phyloP scores from a whole-genome alignment of 2,329 filamentous ascomycete species.

The Sclerotinia minor region DNA sequence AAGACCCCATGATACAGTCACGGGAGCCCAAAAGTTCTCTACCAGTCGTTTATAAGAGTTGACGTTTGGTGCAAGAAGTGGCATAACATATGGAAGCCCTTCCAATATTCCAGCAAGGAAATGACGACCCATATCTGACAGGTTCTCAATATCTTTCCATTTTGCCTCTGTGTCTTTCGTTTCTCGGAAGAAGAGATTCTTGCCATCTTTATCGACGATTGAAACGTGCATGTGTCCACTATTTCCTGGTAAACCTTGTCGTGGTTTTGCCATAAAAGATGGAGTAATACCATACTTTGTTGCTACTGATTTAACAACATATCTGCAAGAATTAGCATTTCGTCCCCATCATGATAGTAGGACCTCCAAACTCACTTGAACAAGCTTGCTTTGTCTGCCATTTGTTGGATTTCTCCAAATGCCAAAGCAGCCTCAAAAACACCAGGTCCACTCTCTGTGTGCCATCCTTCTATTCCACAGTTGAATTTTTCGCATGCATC shows the following conservation, averaged over 20 bases:
- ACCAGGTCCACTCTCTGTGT: slow-evolving; percentile 89
- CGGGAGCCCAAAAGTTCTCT: slow-evolving; percentile 98
- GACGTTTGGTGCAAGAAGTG: slow-evolving; percentile 86
- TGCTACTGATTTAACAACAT: slow-evolving; percentile 85
- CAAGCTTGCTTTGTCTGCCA: slow-evolving; percentile 87
- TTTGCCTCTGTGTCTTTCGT: slow-evolving; percentile 67
- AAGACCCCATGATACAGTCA: slow-evolving; percentile 94
- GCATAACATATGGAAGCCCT: slow-evolving; percentile 93
- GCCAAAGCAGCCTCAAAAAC: slow-evolving; percentile 95
- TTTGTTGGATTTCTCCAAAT: slow-evolving; percentile 81
- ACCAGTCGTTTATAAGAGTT: slow-evolving; percentile 98
- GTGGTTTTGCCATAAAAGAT: slow-evolving; percentile 98
- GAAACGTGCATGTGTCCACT: slow-evolving; percentile 96
- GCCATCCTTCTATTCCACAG: slow-evolving; percentile 89
- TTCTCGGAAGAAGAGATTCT: slow-evolving; percentile 80
- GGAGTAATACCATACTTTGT: slow-evolving; percentile 88
- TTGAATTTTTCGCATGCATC: slow-evolving; percentile 75
- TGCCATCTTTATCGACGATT: slow-evolving; percentile 73
- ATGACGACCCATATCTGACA: slow-evolving; percentile 87
- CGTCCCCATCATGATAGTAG: not conserved
- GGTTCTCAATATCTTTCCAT: slow-evolving; percentile 72
- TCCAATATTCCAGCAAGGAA: slow-evolving; percentile 90
- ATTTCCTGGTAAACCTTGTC: slow-evolving; percentile 87
- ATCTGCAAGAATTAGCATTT: slow-evolving; percentile 47
- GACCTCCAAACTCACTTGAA: slow-evolving; percentile 67